Percentiles rank a stretch among this genome's conserved stretches.
Conservation (phyloP, 1,139 yeast genomes). For the Candida sp. region DNA sequence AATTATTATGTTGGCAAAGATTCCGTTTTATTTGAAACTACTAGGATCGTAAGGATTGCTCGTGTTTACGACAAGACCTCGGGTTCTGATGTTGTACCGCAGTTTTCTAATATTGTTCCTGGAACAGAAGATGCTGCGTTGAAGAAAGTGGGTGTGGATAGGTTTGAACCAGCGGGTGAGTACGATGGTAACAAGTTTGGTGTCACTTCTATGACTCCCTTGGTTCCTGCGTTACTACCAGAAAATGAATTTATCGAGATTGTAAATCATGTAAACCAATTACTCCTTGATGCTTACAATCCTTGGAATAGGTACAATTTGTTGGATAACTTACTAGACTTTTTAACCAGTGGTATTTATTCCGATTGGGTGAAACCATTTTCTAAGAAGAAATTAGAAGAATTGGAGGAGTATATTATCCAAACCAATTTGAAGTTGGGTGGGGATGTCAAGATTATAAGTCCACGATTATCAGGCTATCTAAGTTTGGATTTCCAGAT, state of each 20-base stretch:
- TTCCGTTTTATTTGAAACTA: constrained; percentile 26
- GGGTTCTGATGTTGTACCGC: constrained; percentile 48
- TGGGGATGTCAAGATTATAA: constrained; percentile 37
- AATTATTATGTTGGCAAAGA: constrained; percentile 35
- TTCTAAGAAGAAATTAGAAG: constrained; percentile 24
- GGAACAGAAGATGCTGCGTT: constrained; percentile 70
- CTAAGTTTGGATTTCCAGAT: constrained; percentile 16
- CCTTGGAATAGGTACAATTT: constrained; percentile 33
- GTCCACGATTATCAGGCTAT: constrained; percentile 57
- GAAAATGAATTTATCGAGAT: constrained; percentile 37
- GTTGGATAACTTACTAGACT: constrained; percentile 40
- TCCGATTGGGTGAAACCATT: constrained; percentile 16
- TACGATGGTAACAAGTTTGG: constrained; percentile 47
- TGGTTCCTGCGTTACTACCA: constrained; percentile 37
- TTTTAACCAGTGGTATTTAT: constrained; percentile 40
- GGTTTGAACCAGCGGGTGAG: constrained; percentile 34
- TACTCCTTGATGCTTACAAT: constrained; percentile 37
- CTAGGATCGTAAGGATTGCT: constrained; percentile 67
- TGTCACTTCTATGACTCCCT: constrained; percentile 50
- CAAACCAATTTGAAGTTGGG: constrained; percentile 33
- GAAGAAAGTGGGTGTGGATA: constrained; percentile 10
- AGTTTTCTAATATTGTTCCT: constrained; percentile 55
- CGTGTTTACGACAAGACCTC: constrained; percentile 33
- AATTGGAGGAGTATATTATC: constrained; percentile 46
- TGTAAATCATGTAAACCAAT: constrained; percentile 42